These are phyloP conservation scores for Isabelozyma heimii DNA, from an alignment of 805 yeast genomes.

Conservation along the genomic window DNA sequence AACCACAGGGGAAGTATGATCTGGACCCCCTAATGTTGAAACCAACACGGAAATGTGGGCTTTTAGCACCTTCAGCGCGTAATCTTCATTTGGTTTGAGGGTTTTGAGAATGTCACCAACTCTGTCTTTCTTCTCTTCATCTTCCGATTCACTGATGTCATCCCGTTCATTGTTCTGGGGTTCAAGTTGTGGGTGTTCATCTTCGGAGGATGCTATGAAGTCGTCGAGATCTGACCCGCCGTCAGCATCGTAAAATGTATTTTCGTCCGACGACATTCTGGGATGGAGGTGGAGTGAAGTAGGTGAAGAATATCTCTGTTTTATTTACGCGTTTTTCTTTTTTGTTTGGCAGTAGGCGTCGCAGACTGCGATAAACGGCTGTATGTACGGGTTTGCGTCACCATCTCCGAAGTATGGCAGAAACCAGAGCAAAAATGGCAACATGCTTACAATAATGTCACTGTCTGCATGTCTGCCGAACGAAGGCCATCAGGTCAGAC, in stretches of 20 bases:
- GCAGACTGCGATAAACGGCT: too few relatives aligned
- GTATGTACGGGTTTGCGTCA: too few relatives aligned
- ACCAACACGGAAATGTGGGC: slow-evolving; percentile 80
- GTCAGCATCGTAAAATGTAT: slow-evolving; percentile 8
- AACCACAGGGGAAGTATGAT: slow-evolving; percentile 47
- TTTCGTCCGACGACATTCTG: background rate
- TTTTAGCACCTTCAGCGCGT: slow-evolving; percentile 43
- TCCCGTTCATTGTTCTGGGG: slow-evolving; percentile 1
- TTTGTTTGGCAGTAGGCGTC: too few relatives aligned
- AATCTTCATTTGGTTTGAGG: slow-evolving; percentile 31
- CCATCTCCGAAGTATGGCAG: too few relatives aligned
- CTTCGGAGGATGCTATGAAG: slow-evolving; percentile 33
- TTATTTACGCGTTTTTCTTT: background rate
- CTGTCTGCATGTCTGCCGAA: too few relatives aligned
- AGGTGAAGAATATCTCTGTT: too few relatives aligned
- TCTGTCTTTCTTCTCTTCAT: slow-evolving; percentile 17
- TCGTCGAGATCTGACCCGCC: slow-evolving; percentile 29
- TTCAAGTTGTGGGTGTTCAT: background rate
- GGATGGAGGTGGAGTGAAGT: background rate
- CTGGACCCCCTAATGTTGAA: slow-evolving; percentile 90
- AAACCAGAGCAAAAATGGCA: too few relatives aligned
- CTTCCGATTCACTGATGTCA: slow-evolving; percentile 7
- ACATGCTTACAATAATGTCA: too few relatives aligned
- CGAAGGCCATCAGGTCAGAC: too few relatives aligned
- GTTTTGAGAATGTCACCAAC: slow-evolving; percentile 18